These are phyloP conservation scores for Ceratocystis huliohia DNA, from an alignment of 2,329 filamentous ascomycete species.

Conservation along the genomic window DNA sequence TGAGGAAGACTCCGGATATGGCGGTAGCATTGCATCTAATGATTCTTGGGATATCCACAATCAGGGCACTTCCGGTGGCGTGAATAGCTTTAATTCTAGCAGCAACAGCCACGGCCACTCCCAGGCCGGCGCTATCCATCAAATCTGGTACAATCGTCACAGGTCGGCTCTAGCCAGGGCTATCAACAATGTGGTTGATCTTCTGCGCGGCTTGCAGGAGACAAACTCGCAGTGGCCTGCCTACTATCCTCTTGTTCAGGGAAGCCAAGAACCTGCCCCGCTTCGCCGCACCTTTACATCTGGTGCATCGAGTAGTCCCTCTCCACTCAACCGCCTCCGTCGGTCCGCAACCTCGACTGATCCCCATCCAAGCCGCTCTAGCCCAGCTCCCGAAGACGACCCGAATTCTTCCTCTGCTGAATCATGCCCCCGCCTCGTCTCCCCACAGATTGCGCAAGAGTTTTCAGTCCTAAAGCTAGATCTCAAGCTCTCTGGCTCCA, in stretches of 20 bases:
- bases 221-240: constrained; percentile 90
- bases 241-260: constrained; percentile 76
- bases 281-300: constrained; percentile 18
- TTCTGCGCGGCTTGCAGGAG: constrained; percentile 68
- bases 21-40: constrained; percentile 61
- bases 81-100: constrained; percentile 23
- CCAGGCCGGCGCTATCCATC: constrained; percentile 74
- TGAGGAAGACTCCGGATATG: constrained; percentile 84
- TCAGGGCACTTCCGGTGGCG: constrained; percentile 23
- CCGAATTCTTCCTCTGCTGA: constrained; percentile 38
- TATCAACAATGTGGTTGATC: constrained; percentile 75
- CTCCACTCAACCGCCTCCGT: constrained; percentile 12
- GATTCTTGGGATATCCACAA: constrained; percentile 32
- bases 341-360: constrained; percentile 26
- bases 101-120: constrained; percentile 30
- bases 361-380: constrained; percentile 58
- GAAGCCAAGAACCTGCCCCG: constrained; percentile 35
- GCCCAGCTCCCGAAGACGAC: constrained; percentile 42
- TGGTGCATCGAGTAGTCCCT: constrained; percentile 23
- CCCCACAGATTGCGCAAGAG: constrained; percentile 85
- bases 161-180: constrained; percentile 73
- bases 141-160: constrained; percentile 91
- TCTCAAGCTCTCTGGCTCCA: constrained; percentile 54
- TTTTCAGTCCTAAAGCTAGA: constrained; percentile 94
- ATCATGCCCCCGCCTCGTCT: constrained; percentile 59